A percentile compares a stretch with the other conserved stretches of the same genome.
Evolutionary conservation across 768 basidiomycete species (phyloP).

Genomic region (Kwoniella dendrophila): DNA sequence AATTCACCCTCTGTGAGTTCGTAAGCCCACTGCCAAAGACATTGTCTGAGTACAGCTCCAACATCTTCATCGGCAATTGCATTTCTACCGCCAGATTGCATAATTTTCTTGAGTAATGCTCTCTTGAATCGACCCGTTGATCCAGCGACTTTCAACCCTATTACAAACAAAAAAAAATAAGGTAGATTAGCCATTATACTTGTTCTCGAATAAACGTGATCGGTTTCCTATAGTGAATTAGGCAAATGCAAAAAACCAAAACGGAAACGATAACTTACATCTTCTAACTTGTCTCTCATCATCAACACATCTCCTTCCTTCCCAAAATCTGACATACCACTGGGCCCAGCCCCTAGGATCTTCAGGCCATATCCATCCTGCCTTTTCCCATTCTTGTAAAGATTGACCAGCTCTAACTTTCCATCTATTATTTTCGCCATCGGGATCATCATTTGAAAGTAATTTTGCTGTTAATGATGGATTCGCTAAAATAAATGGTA

Average conservation of each 20-base stretch:
- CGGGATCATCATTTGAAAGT: conserved; percentile 34
- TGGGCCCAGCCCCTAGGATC: conserved; percentile 56
- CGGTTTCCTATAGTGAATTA: not conserved
- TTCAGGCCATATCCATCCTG: conserved; percentile 54
- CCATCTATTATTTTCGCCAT: conserved; percentile 45
- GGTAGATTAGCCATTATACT: not conserved
- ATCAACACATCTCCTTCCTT: conserved; percentile 49
- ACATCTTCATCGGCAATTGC: conserved; percentile 48
- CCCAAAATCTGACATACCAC: conserved; percentile 54
- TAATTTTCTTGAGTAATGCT: conserved; percentile 50
- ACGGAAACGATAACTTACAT: conserved; percentile 36
- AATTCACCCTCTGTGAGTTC: conserved; percentile 46
- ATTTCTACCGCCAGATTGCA: conserved; percentile 25
- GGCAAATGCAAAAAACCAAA: too few relatives aligned
- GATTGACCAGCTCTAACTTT: conserved; percentile 47
- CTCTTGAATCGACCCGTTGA: conserved; percentile 52
- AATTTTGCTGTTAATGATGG: conserved; percentile 17
- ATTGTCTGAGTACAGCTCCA: conserved; percentile 49
- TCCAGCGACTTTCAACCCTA: conserved; percentile 54
- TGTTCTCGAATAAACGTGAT: not conserved
- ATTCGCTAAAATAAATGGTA: conserved; percentile 36
- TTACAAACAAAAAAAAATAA: not conserved
- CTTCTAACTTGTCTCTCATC: conserved; percentile 54
- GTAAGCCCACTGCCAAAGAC: conserved; percentile 55
- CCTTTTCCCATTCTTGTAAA: conserved; percentile 55